phyloP scores from a whole-genome alignment of 768 basidiomycete species.

The Russula virescens region DNA sequence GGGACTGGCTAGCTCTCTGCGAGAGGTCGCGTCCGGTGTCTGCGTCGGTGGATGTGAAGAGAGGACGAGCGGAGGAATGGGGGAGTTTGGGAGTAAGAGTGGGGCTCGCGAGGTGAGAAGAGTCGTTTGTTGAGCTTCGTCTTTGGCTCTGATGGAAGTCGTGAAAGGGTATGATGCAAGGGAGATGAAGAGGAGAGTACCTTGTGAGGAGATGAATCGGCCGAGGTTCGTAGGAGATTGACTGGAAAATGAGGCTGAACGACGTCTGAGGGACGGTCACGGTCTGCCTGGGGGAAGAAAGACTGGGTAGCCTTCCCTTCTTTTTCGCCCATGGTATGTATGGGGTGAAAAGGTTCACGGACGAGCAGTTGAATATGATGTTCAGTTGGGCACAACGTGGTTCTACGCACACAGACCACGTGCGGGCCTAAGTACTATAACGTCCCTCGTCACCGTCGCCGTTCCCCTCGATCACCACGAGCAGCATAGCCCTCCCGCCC shows the following conservation, averaged over 20 bases:
- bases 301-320: constrained; percentile 16
- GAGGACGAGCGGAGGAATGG: constrained; percentile 24
- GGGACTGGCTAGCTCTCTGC: constrained; percentile 33
- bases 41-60: constrained; percentile 17
- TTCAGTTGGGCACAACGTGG: background rate
- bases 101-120: constrained; percentile 55
- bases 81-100: constrained; percentile 24
- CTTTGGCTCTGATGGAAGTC: constrained; percentile 76
- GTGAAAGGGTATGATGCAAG: constrained; percentile 57
- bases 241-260: constrained; percentile 23
- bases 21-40: constrained; percentile 29
- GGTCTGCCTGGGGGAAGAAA: constrained; percentile 23
- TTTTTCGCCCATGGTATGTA: constrained; percentile 24
- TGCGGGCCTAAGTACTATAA: background rate
- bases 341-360: constrained; percentile 7
- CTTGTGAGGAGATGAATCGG: constrained; percentile 28
- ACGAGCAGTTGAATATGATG: constrained; percentile 7
- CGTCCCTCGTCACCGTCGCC: background rate
- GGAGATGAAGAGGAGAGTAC: constrained; percentile 27
- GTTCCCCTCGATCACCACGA: constrained; percentile 16
- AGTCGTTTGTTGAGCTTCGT: constrained; percentile 80
- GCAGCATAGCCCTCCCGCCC: constrained; percentile 19
- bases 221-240: constrained; percentile 22
- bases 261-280: constrained; percentile 18
- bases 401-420: background rate